Evolutionary conservation across 306 rosid genomes (phyloP).

Genomic region (Alnus rubra): DNA sequence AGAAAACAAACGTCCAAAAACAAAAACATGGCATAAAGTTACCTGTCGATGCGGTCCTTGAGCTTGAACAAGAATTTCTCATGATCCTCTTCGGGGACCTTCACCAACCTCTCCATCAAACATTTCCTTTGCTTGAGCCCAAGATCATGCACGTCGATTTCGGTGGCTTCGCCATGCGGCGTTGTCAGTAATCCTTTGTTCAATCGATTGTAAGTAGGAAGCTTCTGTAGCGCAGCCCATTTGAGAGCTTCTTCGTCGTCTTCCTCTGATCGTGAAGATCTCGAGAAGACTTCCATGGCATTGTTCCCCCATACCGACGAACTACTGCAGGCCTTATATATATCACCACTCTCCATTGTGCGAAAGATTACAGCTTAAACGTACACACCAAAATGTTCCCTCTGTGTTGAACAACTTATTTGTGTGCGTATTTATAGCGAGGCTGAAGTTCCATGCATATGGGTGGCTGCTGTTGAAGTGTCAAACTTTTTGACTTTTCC

Average conservation of each 20-base stretch:
- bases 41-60: constrained; percentile 70
- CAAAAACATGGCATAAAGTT: background rate
- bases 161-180: constrained; percentile 40
- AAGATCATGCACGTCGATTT: constrained; percentile 55
- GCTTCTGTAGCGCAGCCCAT: constrained; percentile 73
- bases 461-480: too few species aligned
- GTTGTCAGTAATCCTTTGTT: constrained; percentile 63
- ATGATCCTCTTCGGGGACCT: constrained; percentile 43
- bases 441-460: too few species aligned
- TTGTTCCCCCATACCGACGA: constrained; percentile 42
- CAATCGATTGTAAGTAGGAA: constrained; percentile 71
- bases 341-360: constrained; percentile 44
- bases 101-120: constrained; percentile 43
- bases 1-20: too few species aligned
- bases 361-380: too few species aligned
- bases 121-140: constrained; percentile 42
- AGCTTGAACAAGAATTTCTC: constrained; percentile 55
- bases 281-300: constrained; percentile 44
- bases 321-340: constrained; percentile 40
- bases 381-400: background rate
- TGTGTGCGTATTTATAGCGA: too few species aligned
- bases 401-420: background rate
- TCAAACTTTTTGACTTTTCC: too few species aligned
- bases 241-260: constrained; percentile 70
- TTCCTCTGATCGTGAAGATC: constrained; percentile 34